Percentiles rank a stretch among this genome's conserved stretches.
phyloP scores from a whole-genome alignment of 257 asterid species.

The Scutellaria baicalensis region DNA sequence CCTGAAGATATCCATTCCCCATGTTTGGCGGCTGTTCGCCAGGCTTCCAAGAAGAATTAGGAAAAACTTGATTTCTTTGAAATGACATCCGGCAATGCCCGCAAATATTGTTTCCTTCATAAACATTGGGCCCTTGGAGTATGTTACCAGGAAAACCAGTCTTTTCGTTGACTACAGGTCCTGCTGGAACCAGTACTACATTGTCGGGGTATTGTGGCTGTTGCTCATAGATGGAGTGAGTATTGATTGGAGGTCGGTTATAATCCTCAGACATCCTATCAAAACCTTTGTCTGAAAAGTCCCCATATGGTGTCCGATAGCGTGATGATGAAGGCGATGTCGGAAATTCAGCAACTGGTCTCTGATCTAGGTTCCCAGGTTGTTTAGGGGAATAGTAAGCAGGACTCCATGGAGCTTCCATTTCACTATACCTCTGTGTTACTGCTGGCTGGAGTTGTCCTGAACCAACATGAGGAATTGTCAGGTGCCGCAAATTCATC shows the following conservation, averaged over 20 bases:
- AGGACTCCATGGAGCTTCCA: conserved; percentile 99
- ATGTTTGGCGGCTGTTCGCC: conserved; percentile 48
- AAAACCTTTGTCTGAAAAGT: conserved; percentile 39
- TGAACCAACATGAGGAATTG: conserved; percentile 64
- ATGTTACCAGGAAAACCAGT: conserved; percentile 73
- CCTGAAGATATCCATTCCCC: conserved; percentile 65
- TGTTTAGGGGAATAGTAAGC: conserved; percentile 89
- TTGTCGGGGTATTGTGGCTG: conserved; percentile 59
- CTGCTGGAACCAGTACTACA: conserved; percentile 44
- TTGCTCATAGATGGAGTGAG: conserved; percentile 51
- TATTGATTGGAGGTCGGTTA: conserved; percentile 34
- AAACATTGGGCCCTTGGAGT: conserved; percentile 42
- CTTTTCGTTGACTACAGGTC: conserved; percentile 38
- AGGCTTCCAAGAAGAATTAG: conserved; percentile 54
- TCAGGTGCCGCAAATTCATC: conserved; percentile 56
- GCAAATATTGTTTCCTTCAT: conserved; percentile 64
- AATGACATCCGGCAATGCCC: conserved; percentile 54
- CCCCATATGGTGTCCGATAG: conserved; percentile 52
- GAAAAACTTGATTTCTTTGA: conserved; percentile 58
- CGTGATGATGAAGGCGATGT: conserved; percentile 83
- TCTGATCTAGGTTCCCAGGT: conserved; percentile 54
- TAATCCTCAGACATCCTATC: conserved; percentile 67
- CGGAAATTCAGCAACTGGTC: conserved; percentile 63
- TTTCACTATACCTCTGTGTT: conserved; percentile 60
- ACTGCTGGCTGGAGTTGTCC: conserved; percentile 61